Evolutionary conservation across 768 basidiomycete genomes (phyloP), one percentile per base, ranked within the genome.

Genomic region (Lactifluus rugatus): DNA sequence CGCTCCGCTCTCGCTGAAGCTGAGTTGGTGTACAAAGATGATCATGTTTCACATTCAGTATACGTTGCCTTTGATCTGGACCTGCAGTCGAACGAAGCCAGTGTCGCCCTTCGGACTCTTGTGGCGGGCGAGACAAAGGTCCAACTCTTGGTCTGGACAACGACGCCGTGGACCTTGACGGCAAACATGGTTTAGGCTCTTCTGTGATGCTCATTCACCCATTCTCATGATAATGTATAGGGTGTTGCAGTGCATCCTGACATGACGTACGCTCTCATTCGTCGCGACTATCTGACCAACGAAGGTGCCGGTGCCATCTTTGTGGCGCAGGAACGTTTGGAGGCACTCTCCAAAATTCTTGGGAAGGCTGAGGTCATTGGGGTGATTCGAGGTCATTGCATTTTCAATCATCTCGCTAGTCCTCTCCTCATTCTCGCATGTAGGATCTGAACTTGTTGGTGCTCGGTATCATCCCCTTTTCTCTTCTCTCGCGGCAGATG

Each of bases 111-210:
- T 47, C 71, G 68, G 23, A 57, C 72, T 16, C 57, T 76, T 16
- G 52, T 78, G 7, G 62, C 66, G 2, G 67, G 54, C 2, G 53
- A 68, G 63, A 17, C 65, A 49, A 68, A 70, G 2, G 70, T 85
- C 11, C 76, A 78, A 28, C 65, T 96, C 10, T 74, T 93, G 17
- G 87, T 95, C 4, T 99, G 95, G 95, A 98, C 95, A 2, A 98
- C 95, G 3, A 98, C 95, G 0, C 90, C 95, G 1, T 99, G 95
- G 95, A 98, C 92, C 4, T 73, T 98, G 48, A 92, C 89, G 5
- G 90, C 92, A 1, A 98, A 99, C 67, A 92, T 93, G 88, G 93
- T 93, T 64, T 42, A 78, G 60, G 7, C 23, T 17, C 62, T 36
- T 32, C 56, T 34, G 19, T 46, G 19, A 25, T n/a, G 6, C 16